Percentiles rank a stretch among this genome's conserved stretches.
phyloP scores from a whole-genome alignment of 768 basidiomycete species.

The Cystofilobasidium ferigula region DNA sequence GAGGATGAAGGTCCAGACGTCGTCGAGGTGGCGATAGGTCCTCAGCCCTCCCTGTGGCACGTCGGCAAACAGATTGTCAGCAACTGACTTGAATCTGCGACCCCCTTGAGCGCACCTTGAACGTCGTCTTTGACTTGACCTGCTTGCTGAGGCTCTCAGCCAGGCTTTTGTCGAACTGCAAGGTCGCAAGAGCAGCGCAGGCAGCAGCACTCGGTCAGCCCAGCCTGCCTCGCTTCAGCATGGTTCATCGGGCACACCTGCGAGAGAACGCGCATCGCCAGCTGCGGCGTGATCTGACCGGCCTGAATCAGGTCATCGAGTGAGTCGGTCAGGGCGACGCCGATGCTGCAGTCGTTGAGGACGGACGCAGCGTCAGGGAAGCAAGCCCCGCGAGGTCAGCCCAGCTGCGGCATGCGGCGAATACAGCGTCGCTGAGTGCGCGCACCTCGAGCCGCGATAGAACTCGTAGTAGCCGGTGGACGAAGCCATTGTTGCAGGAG shows the following conservation, averaged over 20 bases:
- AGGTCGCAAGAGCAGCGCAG: background rate
- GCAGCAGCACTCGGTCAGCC: background rate
- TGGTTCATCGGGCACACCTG: slow-evolving; percentile 53
- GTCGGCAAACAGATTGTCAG: background rate
- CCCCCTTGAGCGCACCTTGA: slow-evolving; percentile 47
- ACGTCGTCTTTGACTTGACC: slow-evolving; percentile 85
- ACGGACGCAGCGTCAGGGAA: background rate
- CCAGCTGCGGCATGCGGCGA: background rate
- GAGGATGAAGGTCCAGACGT: slow-evolving; percentile 96
- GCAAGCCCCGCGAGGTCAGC: no score
- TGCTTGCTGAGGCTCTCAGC: slow-evolving; percentile 85
- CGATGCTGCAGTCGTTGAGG: slow-evolving; percentile 56
- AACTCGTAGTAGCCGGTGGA: slow-evolving; percentile 66
- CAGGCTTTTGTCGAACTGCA: slow-evolving; percentile 81
- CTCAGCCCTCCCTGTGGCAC: slow-evolving; percentile 72
- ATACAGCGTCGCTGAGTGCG: slow-evolving; percentile 27
- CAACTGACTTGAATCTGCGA: no score
- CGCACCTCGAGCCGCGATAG: slow-evolving; percentile 81
- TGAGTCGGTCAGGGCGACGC: slow-evolving; percentile 93
- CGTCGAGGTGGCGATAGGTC: slow-evolving; percentile 86
- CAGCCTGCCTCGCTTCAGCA: background rate
- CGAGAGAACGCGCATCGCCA: slow-evolving; percentile 96
- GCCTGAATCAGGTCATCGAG: slow-evolving; percentile 96
- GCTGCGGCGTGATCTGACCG: slow-evolving; percentile 89
- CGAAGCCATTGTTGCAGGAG: slow-evolving; percentile 12